Conservation (phyloP, 331 rosid genomes). For the Stylosanthes scabra region DNA sequence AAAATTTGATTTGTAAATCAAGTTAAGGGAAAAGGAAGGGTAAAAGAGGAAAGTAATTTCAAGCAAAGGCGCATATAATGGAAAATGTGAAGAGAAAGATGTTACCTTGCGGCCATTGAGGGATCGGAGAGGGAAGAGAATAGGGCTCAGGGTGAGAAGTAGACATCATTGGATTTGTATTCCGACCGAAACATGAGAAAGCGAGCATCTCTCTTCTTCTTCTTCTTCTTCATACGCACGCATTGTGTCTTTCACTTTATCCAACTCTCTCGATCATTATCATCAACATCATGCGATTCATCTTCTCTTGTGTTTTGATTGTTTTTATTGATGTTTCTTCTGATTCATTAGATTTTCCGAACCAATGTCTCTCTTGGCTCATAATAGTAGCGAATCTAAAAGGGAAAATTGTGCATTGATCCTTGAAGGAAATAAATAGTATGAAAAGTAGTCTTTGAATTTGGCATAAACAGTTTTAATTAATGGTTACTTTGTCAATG, state of each 20-base stretch:
- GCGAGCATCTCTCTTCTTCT: conserved; percentile 27
- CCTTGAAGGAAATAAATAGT: neutral
- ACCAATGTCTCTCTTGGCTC: neutral
- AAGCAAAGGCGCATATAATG: neutral
- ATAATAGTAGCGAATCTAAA: neutral
- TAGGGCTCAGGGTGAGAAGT: conserved; percentile 45
- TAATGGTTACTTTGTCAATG: too few relatives aligned
- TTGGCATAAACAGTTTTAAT: neutral
- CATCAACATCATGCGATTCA: neutral
- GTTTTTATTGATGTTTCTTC: too few relatives aligned
- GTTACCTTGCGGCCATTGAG: conserved; percentile 86
- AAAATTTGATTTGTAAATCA: conserved; percentile 23
- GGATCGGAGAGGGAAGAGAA: conserved; percentile 72
- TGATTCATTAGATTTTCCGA: conserved; percentile 22
- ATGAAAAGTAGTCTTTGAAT: neutral
- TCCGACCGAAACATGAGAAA: conserved; percentile 46
- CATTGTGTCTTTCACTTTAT: too few relatives aligned
- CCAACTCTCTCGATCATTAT: neutral
- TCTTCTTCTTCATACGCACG: neutral
- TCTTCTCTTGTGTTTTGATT: neutral
- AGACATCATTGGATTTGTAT: conserved; percentile 43
- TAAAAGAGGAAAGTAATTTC: neutral
- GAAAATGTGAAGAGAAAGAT: neutral
- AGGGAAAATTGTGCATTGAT: conserved; percentile 16
- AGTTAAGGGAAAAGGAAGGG: neutral